A percentile compares a stretch with the other conserved stretches of the same genome.
Evolutionary conservation across 1,284 basidiomycete genomes (phyloP).

Genomic region (Acaromyces ingoldii): DNA sequence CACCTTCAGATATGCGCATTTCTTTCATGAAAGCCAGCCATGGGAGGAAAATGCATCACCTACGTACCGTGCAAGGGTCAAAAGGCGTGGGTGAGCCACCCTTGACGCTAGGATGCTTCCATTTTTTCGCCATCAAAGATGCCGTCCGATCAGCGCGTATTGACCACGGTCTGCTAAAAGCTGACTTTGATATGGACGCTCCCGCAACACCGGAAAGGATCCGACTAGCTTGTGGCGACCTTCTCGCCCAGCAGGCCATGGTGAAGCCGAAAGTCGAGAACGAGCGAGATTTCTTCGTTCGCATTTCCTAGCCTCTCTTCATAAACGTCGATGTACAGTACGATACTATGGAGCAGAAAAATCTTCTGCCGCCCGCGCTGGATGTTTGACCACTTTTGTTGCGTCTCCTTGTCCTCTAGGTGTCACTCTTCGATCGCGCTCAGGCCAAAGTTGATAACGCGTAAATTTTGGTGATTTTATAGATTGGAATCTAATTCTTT

Average conservation of each 20-base stretch:
- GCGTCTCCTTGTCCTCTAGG: too few species aligned
- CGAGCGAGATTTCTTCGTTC: constrained; percentile 45
- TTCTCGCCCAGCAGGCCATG: constrained; percentile 25
- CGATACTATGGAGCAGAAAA: too few species aligned
- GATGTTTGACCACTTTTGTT: too few species aligned
- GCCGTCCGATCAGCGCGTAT: constrained; percentile 43
- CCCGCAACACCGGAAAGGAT: constrained; percentile 52
- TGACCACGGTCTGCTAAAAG: constrained; percentile 26
- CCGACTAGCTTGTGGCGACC: constrained; percentile 45
- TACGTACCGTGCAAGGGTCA: constrained; percentile 43
- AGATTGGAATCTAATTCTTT: too few species aligned
- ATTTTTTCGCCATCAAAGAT: constrained; percentile 49
- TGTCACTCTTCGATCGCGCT: too few species aligned
- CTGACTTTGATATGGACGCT: constrained; percentile 32
- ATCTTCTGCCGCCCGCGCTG: too few species aligned
- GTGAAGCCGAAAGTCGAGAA: constrained; percentile 31
- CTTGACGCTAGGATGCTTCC: constrained; percentile 48
- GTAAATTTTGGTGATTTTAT: too few species aligned
- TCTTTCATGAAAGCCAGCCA: constrained; percentile 42
- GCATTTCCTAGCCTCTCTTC: too few species aligned
- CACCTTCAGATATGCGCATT: constrained; percentile 49
- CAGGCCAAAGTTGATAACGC: too few species aligned
- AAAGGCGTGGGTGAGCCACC: constrained; percentile 50
- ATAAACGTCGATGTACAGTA: too few species aligned
- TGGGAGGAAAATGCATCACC: constrained; percentile 28